A percentile compares a stretch with the other conserved stretches of the same genome.
Conservation (phyloP, 306 rosid genomes). For the Cicer arietinum region DNA sequence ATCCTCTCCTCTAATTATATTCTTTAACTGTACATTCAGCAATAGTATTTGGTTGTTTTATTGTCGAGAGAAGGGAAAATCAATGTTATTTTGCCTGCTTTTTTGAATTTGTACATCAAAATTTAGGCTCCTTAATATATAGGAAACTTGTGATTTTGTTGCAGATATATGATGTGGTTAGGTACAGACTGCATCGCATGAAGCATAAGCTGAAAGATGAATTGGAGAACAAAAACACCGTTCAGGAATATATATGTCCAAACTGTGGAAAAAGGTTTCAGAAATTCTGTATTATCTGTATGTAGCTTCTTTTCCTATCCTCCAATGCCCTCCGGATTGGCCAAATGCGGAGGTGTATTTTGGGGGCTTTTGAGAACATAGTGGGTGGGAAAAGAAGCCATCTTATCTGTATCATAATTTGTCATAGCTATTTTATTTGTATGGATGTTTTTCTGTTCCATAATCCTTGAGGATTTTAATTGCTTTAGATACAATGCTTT, state of each 20-base stretch:
- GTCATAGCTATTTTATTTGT: conserved; percentile 31
- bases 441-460: conserved; percentile 27
- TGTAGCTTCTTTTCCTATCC: no score
- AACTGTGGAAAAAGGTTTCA: conserved; percentile 84
- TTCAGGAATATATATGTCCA: conserved; percentile 91
- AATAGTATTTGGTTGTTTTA: conserved; percentile 37
- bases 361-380: no score
- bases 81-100: conserved; percentile 36
- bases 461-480: conserved; percentile 24
- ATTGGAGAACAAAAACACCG: conserved; percentile 92
- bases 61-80: conserved; percentile 35
- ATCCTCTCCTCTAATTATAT: conserved; percentile 39
- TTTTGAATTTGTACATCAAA: conserved; percentile 38
- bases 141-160: conserved; percentile 47
- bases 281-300: conserved; percentile 22
- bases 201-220: conserved; percentile 97
- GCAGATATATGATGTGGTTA: conserved; percentile 88
- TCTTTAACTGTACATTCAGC: conserved; percentile 13
- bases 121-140: conserved; percentile 39
- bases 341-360: no score
- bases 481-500: conserved; percentile 81
- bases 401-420: conserved; percentile 7
- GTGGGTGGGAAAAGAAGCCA: no score
- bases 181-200: conserved; percentile 96
- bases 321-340: no score